These are phyloP conservation scores for Neoboletus subvelutipes DNA, from an alignment of 768 basidiomycete genomes.

Conservation along the genomic window DNA sequence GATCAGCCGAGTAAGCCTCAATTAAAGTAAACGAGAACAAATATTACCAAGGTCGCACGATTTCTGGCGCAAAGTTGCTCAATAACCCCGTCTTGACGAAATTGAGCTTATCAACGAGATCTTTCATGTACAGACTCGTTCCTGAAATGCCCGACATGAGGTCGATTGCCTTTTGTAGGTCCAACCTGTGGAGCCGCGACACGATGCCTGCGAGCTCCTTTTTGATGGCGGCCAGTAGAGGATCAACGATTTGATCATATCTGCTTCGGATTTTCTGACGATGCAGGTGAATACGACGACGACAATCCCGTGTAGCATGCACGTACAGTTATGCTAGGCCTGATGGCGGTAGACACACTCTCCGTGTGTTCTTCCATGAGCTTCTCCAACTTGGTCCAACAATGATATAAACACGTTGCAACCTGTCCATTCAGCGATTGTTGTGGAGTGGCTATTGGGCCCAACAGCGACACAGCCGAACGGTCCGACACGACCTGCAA, in stretches of 20 bases:
- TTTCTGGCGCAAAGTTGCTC: conserved; percentile 70
- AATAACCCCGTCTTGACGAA: conserved; percentile 84
- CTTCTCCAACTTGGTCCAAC: conserved; percentile 26
- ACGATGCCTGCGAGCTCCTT: conserved; percentile 81
- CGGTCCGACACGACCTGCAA: conserved; percentile 68
- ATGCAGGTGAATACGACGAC: conserved; percentile 1
- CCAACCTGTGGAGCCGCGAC: conserved; percentile 79
- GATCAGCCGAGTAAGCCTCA: conserved; percentile 2
- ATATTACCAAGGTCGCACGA: conserved; percentile 76
- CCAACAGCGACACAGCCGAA: conserved; percentile 69
- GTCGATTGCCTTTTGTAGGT: conserved; percentile 73
- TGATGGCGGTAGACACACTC: conserved; percentile 52
- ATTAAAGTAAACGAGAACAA: background rate
- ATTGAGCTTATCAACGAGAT: conserved; percentile 73
- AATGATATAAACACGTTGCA: conserved; percentile 58
- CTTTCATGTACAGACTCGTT: conserved; percentile 81
- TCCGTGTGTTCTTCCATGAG: conserved; percentile 25
- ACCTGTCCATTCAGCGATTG: conserved; percentile 77
- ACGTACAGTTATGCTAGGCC: conserved; percentile 59
- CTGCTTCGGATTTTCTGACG: conserved; percentile 28
- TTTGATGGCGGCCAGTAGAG: conserved; percentile 64
- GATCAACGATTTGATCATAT: conserved; percentile 61
- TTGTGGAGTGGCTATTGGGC: conserved; percentile 75
- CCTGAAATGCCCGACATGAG: conserved; percentile 51
- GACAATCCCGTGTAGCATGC: background rate